Evolutionary conservation across 1,284 basidiomycete genomes (phyloP), one percentile per base, ranked within the genome.

Genomic region (Rhizoctonia solani): DNA sequence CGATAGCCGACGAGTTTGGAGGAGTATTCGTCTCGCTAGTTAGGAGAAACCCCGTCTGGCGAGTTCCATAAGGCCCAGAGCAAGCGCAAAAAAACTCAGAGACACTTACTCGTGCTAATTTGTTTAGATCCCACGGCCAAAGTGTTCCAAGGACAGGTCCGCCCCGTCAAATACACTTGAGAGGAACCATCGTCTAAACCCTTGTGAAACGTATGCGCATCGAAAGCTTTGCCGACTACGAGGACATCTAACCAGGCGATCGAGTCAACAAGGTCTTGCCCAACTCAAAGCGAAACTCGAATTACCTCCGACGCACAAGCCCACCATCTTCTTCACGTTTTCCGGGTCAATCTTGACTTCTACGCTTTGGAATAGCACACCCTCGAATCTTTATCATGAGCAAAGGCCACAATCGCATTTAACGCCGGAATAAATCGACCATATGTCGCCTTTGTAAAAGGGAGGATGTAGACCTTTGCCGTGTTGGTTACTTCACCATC

Each of bases 11-110:
- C 3, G 49, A 41, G 29, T 65, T 42, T 8, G 61, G 61, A 27
- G 61, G 61, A 23, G 61, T 65, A 19, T 65, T 41, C n/a, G 61
- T 65, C 16, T 65, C 61, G 27, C 61, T 65, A 1, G 50, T 65
- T 1, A 65, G 37, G n/a, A 65, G 61, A 16, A 65, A 65, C 3
- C 61, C 61, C 9, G 61, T 65, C 61, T 65, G 19, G 34, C 19
- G 1, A 32, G 6, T 34, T 19, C 37, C 8, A 44, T 65, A 21
- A 32, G 50, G 21, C 5, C 13, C 2, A 19, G 21, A 8, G 2
- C 14, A 29, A 34, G n/a, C 5, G 29, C 19, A 11, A 6, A 19
- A 25, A 39, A 16, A 42, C 8, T 32, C 21, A 19, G 11, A 11
- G 32, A 34, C 4, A 34, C 37, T 53, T 41, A 54, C 61, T 16